Percentiles rank a stretch among this genome's conserved stretches.
Evolutionary conservation across 805 yeast species (phyloP).

Genomic region (Zygosaccharomyces lentus): DNA sequence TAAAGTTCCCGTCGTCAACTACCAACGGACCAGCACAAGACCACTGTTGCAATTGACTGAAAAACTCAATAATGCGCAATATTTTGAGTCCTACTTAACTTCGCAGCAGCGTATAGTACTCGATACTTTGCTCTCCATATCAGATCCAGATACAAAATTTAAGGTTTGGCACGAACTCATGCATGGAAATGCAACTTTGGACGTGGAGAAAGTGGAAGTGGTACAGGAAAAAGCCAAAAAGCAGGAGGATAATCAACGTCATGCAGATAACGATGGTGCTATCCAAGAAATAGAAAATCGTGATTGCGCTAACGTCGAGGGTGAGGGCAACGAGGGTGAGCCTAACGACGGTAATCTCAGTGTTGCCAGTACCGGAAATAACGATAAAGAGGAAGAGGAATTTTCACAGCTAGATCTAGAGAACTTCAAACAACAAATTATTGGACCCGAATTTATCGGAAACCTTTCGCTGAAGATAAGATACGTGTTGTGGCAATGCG

Average conservation of each 20-base stretch:
- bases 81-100: conserved; percentile 47
- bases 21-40: conserved; percentile 31
- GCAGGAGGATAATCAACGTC: not conserved
- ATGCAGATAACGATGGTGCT: not conserved
- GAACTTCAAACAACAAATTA: conserved; percentile 39
- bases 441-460: conserved; percentile 46
- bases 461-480: conserved; percentile 60
- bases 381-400: conserved; percentile 26
- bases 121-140: conserved; percentile 41
- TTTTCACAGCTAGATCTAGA: conserved; percentile 40
- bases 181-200: conserved; percentile 30
- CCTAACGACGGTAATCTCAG: not conserved
- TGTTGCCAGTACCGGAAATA: conserved; percentile 2
- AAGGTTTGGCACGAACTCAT: conserved; percentile 47
- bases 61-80: conserved; percentile 36
- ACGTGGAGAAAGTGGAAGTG: conserved; percentile 26
- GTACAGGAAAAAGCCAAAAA: conserved; percentile 1
- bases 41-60: conserved; percentile 36
- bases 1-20: conserved; percentile 25
- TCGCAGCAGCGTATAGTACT: conserved; percentile 53
- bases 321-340: conserved; percentile 3
- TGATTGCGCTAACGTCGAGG: conserved; percentile 1
- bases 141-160: conserved; percentile 21
- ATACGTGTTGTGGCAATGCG: conserved; percentile 69
- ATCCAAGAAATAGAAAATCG: conserved; percentile 1